A percentile compares a stretch with the other conserved stretches of the same genome.
Conservation (phyloP, 768 basidiomycete species). For the Boletus pseudopeckii region DNA sequence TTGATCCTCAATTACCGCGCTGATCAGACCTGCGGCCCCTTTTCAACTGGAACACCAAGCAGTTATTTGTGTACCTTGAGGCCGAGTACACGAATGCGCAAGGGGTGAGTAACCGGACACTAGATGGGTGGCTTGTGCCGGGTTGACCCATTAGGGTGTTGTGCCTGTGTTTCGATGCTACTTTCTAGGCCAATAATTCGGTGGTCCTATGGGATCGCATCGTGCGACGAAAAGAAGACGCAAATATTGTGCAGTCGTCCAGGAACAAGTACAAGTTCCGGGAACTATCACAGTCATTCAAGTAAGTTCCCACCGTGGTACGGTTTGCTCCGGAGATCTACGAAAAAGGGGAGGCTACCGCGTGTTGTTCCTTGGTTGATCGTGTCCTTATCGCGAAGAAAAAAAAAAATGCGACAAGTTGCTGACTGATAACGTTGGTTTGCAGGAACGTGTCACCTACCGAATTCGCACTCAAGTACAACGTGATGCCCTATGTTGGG, state of each 20-base stretch:
- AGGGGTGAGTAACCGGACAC: slow-evolving; percentile 51
- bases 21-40: slow-evolving; percentile 70
- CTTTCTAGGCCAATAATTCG: slow-evolving; percentile 58
- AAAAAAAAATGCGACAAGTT: background rate
- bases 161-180: slow-evolving; percentile 5
- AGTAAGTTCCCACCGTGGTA: slow-evolving; percentile 44
- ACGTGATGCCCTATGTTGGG: slow-evolving; percentile 89
- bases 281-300: slow-evolving; percentile 70
- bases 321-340: background rate
- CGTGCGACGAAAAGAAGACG: slow-evolving; percentile 75
- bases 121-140: background rate
- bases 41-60: slow-evolving; percentile 97
- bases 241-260: slow-evolving; percentile 47
- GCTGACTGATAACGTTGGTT: slow-evolving; percentile 17
- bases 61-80: slow-evolving; percentile 81
- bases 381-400: slow-evolving; percentile 9
- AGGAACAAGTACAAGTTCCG: slow-evolving; percentile 83
- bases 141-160: slow-evolving; percentile 21
- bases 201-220: slow-evolving; percentile 94
- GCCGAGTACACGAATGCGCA: slow-evolving; percentile 76
- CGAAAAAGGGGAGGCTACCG: slow-evolving; percentile 8
- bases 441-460: slow-evolving; percentile 63
- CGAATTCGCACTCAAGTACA: slow-evolving; percentile 77
- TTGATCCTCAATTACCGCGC: slow-evolving; percentile 13
- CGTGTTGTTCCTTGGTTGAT: slow-evolving; percentile 20